A percentile compares a stretch with the other conserved stretches of the same genome.
Evolutionary conservation across 192 early-diverging fungal genomes (phyloP).

Genomic region (Linderina pennispora): DNA sequence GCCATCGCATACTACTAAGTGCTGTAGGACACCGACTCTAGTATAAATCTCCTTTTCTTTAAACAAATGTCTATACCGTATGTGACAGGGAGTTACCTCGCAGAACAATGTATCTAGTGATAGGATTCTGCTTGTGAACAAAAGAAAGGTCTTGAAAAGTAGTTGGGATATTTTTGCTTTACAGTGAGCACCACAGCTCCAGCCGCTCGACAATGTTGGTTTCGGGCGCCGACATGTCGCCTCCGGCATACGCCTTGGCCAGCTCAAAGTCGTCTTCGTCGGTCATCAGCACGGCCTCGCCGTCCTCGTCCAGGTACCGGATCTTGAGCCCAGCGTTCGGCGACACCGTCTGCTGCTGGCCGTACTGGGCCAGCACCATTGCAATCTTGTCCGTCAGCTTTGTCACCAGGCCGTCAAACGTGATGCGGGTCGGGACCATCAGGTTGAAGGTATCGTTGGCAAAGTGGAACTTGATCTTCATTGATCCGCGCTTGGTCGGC

Average conservation of each 20-base stretch:
- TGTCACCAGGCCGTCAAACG: constrained; percentile 31
- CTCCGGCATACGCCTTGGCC: constrained; percentile 52
- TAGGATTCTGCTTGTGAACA: too few relatives aligned
- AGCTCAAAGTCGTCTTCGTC: constrained; percentile 88
- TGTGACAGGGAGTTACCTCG: too few relatives aligned
- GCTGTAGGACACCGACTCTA: too few relatives aligned
- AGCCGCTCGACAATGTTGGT: constrained; percentile 50
- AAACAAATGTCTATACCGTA: too few relatives aligned
- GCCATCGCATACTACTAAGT: too few relatives aligned
- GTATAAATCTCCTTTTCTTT: too few relatives aligned
- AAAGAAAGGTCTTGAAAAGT: too few relatives aligned
- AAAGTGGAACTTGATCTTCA: constrained; percentile 49
- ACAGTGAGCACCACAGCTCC: constrained; percentile 56
- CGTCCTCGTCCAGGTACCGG: constrained; percentile 84
- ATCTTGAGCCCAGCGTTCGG: constrained; percentile 47
- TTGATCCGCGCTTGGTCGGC: constrained; percentile 42
- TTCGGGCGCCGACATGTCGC: constrained; percentile 44
- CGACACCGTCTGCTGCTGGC: background rate
- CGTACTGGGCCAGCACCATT: too few relatives aligned
- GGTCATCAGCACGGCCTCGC: constrained; percentile 76
- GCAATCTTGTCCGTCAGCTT: constrained; percentile 20
- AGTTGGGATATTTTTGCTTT: too few relatives aligned
- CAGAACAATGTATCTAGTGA: too few relatives aligned
- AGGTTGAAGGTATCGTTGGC: constrained; percentile 36
- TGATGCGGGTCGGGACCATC: constrained; percentile 31